Base-by-base conservation (phyloP, 441 rosid species). In the Erodium trifolium region DNA sequence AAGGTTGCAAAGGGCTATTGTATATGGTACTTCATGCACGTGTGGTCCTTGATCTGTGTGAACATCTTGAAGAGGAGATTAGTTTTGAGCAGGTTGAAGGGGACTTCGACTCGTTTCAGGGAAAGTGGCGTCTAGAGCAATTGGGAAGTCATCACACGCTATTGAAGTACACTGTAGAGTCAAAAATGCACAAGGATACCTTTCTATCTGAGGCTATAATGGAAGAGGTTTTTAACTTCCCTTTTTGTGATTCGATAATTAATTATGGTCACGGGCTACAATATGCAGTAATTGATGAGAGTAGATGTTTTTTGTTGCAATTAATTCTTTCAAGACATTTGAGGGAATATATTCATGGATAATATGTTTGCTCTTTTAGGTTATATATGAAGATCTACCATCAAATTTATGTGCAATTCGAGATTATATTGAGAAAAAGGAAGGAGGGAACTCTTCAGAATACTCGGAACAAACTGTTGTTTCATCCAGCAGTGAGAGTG, bases 1-100 rank as follows among this genome's bases (percentile, higher is more conserved):
- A 94, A 81, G 99, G 99, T 69, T 91, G 96, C 79, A 94, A 94
- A 78, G 99, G 96, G 59, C 84, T 91, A 66, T 75, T 94, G 67
- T 94, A 94, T 79, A 90, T 94, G 97, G 91, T 91, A 67, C 99
- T 94, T 78, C 99, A 94, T 77, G 97, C 97, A 3, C 90, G 97
- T 67, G 97, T 91, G 76, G 86, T 94, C 72, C 88, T 94, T 12
- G 97, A 91, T 77, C 81, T 94, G 78, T 75, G 86, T 69, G 99
- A 94, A 79, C 86, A 67, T 63, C 90, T 83, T 73, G 96, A 90
- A 71, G 84, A 84, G 75, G 94, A 94, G 86, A 86, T 94, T 72
- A 82, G 85, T 77, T 94, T 91, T 77, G 86, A 83, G 85, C 99
- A 94, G 82, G 95, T 84, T 2, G 97, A 94, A 80, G 99, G 99